Base-by-base conservation (phyloP, 2,329 filamentous ascomycete species). In the Botryotinia narcissicola region DNA sequence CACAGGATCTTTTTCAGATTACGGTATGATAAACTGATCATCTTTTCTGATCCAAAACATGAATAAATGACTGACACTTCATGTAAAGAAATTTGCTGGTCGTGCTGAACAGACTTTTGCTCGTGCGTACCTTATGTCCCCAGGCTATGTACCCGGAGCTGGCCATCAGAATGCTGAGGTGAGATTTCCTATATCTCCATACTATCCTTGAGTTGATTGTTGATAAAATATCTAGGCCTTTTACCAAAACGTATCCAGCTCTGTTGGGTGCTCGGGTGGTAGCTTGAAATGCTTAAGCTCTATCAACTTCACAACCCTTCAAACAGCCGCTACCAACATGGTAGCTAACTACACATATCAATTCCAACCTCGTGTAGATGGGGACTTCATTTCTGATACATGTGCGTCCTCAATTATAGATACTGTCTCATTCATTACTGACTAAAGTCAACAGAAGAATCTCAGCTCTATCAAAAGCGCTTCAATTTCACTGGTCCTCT, bases 361-460 rank as follows among this genome's bases (percentile, higher is more conserved):
- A 74, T 78, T 82, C 67, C 81, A 83, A 75, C 82, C 82, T 29
- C 80, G 81, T 20, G 80, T 82, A 32, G 81, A 83, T 51, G 81
- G 81, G 20, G 78, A 82, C 74, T 78, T 83, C 66, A 73, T 83
- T 62, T 78, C 80, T 14, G 81, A 82, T 71, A 82, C 48, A 57
- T 68, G 66, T 68, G 54, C 22, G 66, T 25, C 1, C 48, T 12
- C 3, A 22, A 29, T 32, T 6, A 10, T 48, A 57, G 4, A 16
- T 14, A 32, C 12, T 2, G 16, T 12, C 4, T 12, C 25, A 25
- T 8, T 10, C 9, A 57, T 32, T 29, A 32, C 66, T 68, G 18
- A 68, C 16, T 7, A 22, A 29, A 32, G 80, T 12, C 59, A 59
- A 66, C 29, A 78, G 76, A 83, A 71, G 81, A 83, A 75, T 79